Evolutionary conservation across 352 stramenopile genomes (phyloP), one percentile per base, ranked within the genome.

Genomic region (Saprolegnia parasitica): DNA sequence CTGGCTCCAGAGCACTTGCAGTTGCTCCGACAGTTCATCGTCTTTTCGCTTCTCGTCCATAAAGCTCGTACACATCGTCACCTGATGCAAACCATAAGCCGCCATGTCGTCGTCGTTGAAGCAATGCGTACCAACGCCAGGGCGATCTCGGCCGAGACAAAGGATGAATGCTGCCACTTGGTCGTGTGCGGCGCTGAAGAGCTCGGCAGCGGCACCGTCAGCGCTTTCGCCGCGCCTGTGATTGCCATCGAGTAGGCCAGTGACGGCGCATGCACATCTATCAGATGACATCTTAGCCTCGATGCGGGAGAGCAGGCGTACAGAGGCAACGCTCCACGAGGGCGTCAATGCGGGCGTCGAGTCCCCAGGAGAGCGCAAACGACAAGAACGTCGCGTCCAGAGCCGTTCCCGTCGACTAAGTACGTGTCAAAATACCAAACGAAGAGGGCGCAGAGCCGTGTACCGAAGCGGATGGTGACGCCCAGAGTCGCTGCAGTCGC

Each of bases 21-120:
- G 52, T 9, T 60, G 52, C 52, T 60, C 52, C 24, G 52, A 35
- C 11, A 21, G 11, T 60, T 60, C 52, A 47, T 93, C 92, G 63
- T 90, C 81, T 72, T 93, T 77, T 65, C 88, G 83, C 55, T 85
- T 86, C 67, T 88, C 81, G 50, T 92, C 87, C 87, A 95, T 95
- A 26, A 88, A 73, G 42, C 82, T 91, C 81, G 92, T 92, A 42
- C 83, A 91, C 3, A 93, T 65, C 1, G 87, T 88, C 0, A 93
- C 78, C 35, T 65, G 37, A 90, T 0, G 35, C 24, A 16, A 60
- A 9, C 1, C 11, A 60, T 15, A 3, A 60, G 80, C 82, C 20
- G 82, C 89, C n/a, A n/a, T n/a, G n/a, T n/a, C n/a, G n/a, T 56
- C 20, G 91, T 56, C 2, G 81, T 81, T 0, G 86, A 83, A 1